These are phyloP conservation scores for Oryza longistaminata DNA, from an alignment of 176 grass and related monocot species.

Conservation along the genomic window DNA sequence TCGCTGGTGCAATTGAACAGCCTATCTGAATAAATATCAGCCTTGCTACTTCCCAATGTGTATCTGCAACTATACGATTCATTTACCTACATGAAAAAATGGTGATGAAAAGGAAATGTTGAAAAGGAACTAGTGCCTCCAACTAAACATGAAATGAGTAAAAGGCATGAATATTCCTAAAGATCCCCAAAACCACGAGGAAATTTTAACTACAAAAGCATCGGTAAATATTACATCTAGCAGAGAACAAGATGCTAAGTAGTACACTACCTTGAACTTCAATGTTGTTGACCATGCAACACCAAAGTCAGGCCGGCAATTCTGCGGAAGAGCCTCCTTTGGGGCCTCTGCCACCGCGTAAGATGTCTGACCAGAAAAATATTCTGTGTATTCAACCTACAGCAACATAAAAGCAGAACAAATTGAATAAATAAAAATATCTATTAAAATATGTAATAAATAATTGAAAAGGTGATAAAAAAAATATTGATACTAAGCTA, in stretches of 20 bases:
- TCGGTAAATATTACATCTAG: background rate
- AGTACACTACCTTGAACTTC: conserved; percentile 75
- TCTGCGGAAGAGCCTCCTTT: conserved; percentile 81
- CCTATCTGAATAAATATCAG: conserved; percentile 72
- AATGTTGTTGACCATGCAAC: conserved; percentile 64
- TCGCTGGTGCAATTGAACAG: conserved; percentile 80
- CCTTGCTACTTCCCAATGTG: conserved; percentile 72
- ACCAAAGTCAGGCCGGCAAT: conserved; percentile 86
- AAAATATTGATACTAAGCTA: background rate
- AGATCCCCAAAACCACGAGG: background rate
- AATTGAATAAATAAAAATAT: conserved; percentile 27
- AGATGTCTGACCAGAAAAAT: conserved; percentile 92
- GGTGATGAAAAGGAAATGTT: conserved; percentile 12
- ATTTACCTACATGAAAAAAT: conserved; percentile 67
- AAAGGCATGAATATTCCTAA: conserved; percentile 3
- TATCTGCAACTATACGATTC: conserved; percentile 92
- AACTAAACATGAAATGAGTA: conserved; percentile 4
- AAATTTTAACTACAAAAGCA: background rate
- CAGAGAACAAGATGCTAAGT: background rate
- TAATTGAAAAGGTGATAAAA: background rate
- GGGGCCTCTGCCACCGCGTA: conserved; percentile 83
- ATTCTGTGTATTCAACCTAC: conserved; percentile 95
- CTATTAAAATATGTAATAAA: background rate
- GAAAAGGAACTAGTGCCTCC: conserved; percentile 7
- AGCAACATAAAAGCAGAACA: conserved; percentile 20